A percentile compares a stretch with the other conserved stretches of the same genome.
phyloP scores from a whole-genome alignment of 2,329 filamentous ascomycete species.

The Aspergillus neotritici region DNA sequence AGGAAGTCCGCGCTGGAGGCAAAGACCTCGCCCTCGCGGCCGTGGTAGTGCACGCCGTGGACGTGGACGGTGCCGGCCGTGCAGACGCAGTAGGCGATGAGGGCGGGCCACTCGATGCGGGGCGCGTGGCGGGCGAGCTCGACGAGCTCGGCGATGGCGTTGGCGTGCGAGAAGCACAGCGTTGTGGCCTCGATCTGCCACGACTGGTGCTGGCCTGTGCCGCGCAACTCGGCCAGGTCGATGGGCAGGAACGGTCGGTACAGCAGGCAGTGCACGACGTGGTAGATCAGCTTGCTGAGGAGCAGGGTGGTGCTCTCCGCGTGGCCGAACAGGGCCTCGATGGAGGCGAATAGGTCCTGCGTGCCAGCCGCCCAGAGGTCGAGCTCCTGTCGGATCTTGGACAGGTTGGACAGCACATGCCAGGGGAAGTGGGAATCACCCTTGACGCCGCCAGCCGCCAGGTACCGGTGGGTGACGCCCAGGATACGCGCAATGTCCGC shows the following conservation, averaged over 20 bases:
- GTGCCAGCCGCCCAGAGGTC: slow-evolving; percentile 81
- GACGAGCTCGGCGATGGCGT: slow-evolving; percentile 76
- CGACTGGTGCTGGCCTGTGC: slow-evolving; percentile 76
- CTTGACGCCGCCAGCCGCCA: slow-evolving; percentile 79
- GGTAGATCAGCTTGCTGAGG: slow-evolving; percentile 79
- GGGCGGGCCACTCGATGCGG: slow-evolving; percentile 76
- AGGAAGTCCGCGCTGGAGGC: slow-evolving; percentile 65
- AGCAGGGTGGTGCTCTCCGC: slow-evolving; percentile 72
- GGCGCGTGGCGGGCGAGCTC: slow-evolving; percentile 70
- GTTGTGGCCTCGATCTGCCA: slow-evolving; percentile 92
- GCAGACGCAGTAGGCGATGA: slow-evolving; percentile 80
- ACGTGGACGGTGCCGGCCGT: slow-evolving; percentile 85
- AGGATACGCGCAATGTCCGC: slow-evolving; percentile 80
- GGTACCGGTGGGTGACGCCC: slow-evolving; percentile 75
- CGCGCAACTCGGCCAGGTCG: slow-evolving; percentile 72
- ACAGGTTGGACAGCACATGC: slow-evolving; percentile 79
- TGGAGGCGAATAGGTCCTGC: slow-evolving; percentile 69
- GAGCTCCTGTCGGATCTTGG: slow-evolving; percentile 77
- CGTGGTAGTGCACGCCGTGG: slow-evolving; percentile 73
- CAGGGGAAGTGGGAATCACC: slow-evolving; percentile 87
- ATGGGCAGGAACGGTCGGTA: slow-evolving; percentile 84
- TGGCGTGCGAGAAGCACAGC: slow-evolving; percentile 78
- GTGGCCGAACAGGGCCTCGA: slow-evolving; percentile 70
- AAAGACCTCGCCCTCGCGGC: slow-evolving; percentile 57
- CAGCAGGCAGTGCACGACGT: slow-evolving; percentile 78